Conservation (phyloP, 2,329 filamentous ascomycete species). For the Scytalidium lignicola region DNA sequence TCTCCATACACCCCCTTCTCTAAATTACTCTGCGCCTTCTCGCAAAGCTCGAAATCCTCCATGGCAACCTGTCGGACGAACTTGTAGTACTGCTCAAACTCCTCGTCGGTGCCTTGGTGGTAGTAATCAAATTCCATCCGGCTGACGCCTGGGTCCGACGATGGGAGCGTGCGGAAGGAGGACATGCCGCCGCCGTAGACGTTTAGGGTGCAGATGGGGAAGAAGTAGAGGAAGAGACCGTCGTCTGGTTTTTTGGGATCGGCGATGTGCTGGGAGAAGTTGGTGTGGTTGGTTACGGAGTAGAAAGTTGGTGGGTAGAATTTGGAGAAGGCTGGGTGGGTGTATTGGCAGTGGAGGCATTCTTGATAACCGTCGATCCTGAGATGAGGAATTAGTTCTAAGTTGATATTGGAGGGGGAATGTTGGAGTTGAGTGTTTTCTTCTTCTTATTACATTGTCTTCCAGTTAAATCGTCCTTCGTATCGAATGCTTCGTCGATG, state of each 20-base stretch:
- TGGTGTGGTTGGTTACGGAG: conserved; percentile 46
- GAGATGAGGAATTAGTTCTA: background rate
- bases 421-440: too few relatives aligned
- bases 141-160: conserved; percentile 40
- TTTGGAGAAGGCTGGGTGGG: conserved; percentile 49
- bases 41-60: conserved; percentile 53
- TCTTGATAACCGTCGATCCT: conserved; percentile 55
- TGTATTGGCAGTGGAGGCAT: conserved; percentile 54
- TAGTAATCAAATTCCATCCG: conserved; percentile 58
- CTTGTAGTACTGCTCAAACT: conserved; percentile 51
- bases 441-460: conserved; percentile 53
- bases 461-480: conserved; percentile 53
- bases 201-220: conserved; percentile 50
- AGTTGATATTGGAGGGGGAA: too few relatives aligned
- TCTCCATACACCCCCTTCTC: conserved; percentile 48
- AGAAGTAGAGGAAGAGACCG: conserved; percentile 53
- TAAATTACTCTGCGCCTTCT: conserved; percentile 49
- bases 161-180: conserved; percentile 50
- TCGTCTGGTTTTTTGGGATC: conserved; percentile 47
- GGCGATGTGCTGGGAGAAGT: conserved; percentile 51
- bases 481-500: conserved; percentile 49
- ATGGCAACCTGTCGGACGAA: conserved; percentile 51
- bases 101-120: conserved; percentile 42
- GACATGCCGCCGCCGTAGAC: conserved; percentile 55
- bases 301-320: conserved; percentile 52